Evolutionary conservation across 1,284 basidiomycete species (phyloP).

Genomic region (Lentinus polychrous): DNA sequence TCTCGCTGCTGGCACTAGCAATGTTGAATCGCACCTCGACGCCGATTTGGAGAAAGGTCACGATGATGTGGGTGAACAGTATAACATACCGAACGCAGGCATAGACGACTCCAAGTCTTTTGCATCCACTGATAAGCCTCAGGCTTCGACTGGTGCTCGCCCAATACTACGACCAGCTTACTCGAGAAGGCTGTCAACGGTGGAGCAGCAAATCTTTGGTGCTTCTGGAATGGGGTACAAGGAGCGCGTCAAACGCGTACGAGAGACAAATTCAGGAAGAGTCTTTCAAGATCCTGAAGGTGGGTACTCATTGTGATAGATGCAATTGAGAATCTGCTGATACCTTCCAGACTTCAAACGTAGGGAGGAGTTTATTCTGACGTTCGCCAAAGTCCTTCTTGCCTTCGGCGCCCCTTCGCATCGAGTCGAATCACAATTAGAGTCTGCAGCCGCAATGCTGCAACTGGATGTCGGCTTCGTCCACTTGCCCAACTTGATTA

Average conservation of each 20-base stretch:
- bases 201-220: too few species aligned
- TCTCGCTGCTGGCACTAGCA: too few species aligned
- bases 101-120: too few species aligned
- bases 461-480: conserved; percentile 68
- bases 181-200: too few species aligned
- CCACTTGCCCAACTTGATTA: conserved; percentile 74
- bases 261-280: conserved; percentile 5
- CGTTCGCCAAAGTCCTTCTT: conserved; percentile 76
- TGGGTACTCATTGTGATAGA: conserved; percentile 9
- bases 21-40: too few species aligned
- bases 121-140: too few species aligned
- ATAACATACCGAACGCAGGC: too few species aligned
- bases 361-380: conserved; percentile 72
- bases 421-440: conserved; percentile 77
- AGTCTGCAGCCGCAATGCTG: conserved; percentile 45
- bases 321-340: neutral
- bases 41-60: too few species aligned
- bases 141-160: too few species aligned
- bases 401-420: conserved; percentile 83
- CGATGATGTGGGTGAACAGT: too few species aligned
- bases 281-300: conserved; percentile 25
- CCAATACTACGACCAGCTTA: too few species aligned
- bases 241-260: conserved; percentile 13
- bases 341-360: conserved; percentile 46
- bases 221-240: conserved; percentile 10